A percentile compares a stretch with the other conserved stretches of the same genome.
phyloP scores from a whole-genome alignment of 345 rosid species.

The Laguncularia racemosa region DNA sequence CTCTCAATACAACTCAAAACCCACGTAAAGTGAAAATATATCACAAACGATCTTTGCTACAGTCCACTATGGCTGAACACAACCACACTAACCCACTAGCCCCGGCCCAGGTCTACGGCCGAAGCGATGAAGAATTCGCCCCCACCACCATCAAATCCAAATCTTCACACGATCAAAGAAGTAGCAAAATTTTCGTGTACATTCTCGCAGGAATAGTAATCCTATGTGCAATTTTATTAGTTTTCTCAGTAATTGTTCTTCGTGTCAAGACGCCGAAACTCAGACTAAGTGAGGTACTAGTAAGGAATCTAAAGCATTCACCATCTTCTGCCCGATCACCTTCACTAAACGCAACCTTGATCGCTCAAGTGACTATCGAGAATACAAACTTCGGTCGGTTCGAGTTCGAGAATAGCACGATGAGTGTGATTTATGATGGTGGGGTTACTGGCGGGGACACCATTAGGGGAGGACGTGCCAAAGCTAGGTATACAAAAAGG shows the following conservation, averaged over 20 bases:
- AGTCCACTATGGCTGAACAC: neutral
- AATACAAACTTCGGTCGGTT: slow-evolving; percentile 45
- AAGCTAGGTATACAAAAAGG: slow-evolving; percentile 26
- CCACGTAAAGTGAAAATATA: too few species aligned
- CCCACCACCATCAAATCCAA: neutral
- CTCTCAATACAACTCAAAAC: too few species aligned
- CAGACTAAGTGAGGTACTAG: slow-evolving; percentile 10
- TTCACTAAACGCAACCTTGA: slow-evolving; percentile 30
- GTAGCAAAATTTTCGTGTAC: slow-evolving; percentile 42
- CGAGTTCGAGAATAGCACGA: slow-evolving; percentile 18
- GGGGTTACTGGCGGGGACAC: slow-evolving; percentile 26
- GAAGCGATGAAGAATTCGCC: slow-evolving; percentile 33
- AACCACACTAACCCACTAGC: slow-evolving; percentile 6
- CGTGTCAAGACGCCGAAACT: slow-evolving; percentile 28
- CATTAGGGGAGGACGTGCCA: slow-evolving; percentile 20
- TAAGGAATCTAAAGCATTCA: slow-evolving; percentile 13
- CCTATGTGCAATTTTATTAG: slow-evolving; percentile 18
- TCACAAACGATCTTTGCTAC: too few species aligned
- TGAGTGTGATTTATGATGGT: slow-evolving; percentile 19
- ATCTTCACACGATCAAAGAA: neutral
- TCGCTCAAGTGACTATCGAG: slow-evolving; percentile 24
- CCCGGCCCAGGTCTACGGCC: slow-evolving; percentile 7
- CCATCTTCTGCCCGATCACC: slow-evolving; percentile 14
- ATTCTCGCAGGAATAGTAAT: slow-evolving; percentile 26
- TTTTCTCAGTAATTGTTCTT: slow-evolving; percentile 23